phyloP scores from a whole-genome alignment of 1,284 basidiomycete species.

The Cryptococcus hybrid region DNA sequence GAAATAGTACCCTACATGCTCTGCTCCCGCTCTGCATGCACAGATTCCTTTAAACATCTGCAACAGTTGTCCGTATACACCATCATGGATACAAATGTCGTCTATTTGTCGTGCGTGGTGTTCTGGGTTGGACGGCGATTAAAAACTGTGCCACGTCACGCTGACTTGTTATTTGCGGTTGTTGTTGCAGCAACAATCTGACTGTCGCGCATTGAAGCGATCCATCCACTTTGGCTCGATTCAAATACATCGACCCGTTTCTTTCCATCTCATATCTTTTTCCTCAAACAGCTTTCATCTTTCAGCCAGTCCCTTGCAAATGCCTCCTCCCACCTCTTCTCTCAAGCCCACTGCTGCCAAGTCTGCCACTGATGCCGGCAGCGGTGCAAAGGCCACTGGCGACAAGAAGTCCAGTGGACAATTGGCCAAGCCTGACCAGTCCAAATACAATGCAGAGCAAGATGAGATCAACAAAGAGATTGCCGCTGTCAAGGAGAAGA shows the following conservation, averaged over 20 bases:
- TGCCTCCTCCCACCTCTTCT: conserved; percentile 48
- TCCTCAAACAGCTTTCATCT: not conserved
- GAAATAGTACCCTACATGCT: no score
- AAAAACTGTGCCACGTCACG: no score
- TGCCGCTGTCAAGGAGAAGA: conserved; percentile 70
- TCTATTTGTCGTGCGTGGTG: not conserved
- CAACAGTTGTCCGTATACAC: not conserved
- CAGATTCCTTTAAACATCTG: no score
- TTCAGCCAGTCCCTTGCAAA: conserved; percentile 10
- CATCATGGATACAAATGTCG: not conserved
- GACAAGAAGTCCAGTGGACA: conserved; percentile 52
- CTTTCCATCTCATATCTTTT: not conserved
- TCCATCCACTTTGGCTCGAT: not conserved
- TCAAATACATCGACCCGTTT: not conserved
- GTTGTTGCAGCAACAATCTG: not conserved
- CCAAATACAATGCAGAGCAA: conserved; percentile 76
- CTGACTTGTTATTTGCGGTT: not conserved
- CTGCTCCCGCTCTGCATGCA: no score
- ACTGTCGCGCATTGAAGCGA: not conserved
- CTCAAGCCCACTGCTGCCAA: conserved; percentile 38
- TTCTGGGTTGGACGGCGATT: not conserved
- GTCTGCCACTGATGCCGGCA: conserved; percentile 5
- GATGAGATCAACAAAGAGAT: conserved; percentile 77
- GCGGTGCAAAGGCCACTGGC: conserved; percentile 35
- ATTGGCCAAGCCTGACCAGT: conserved; percentile 72